Evolutionary conservation across 2,329 filamentous ascomycete genomes (phyloP), one percentile per base, ranked within the genome.

Genomic region (Clathrospora elynae): DNA sequence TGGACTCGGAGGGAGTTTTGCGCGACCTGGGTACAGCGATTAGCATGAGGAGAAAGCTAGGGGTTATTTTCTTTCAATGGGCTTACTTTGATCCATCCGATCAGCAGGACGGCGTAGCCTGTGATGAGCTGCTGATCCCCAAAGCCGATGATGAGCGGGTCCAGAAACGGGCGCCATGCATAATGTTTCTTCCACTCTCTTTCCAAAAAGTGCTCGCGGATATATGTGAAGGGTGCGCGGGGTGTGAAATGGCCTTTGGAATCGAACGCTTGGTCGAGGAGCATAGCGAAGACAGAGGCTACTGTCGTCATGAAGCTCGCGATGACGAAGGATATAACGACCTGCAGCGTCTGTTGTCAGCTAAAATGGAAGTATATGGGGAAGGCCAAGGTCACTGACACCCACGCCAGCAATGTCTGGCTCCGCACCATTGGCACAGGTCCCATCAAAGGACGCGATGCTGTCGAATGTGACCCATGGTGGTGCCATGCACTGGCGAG

Each of bases 121-220:
- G 64, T 67, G 5, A 66, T 52, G 16, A 67, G 49, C 32, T 67
- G 63, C 40, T 67, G 63, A 36, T 67, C 61, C 2, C 59, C 64
- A 5, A 66, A 40, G 0, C 60, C 59, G 30, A 68, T 65, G 17
- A 66, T 61, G 10, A 66, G 51, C 1, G 63, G 62, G 40, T 61
- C 64, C 2, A 67, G 46, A 12, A 67, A 64, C 1, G 56, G 60
- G 2, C 64, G 53, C 58, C 56, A 62, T 4, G 59, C 63, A 32
- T 63, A 65, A 12, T 62, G 51, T 34, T 50, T 61, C 46, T 60
- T 65, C 59, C 59, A 63, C 33, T 61, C 54, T 5, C 55, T 64
- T 29, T 63, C 51, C 5, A 59, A 20, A 18, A 59, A 57, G 6
- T 51, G 47, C 22, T 61, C 61, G 3, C 58, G 53, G 10, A 64